Evolutionary conservation across 139 green algal species (phyloP), one percentile per base, ranked within the genome.

Genomic region (Eudorina sp.): DNA sequence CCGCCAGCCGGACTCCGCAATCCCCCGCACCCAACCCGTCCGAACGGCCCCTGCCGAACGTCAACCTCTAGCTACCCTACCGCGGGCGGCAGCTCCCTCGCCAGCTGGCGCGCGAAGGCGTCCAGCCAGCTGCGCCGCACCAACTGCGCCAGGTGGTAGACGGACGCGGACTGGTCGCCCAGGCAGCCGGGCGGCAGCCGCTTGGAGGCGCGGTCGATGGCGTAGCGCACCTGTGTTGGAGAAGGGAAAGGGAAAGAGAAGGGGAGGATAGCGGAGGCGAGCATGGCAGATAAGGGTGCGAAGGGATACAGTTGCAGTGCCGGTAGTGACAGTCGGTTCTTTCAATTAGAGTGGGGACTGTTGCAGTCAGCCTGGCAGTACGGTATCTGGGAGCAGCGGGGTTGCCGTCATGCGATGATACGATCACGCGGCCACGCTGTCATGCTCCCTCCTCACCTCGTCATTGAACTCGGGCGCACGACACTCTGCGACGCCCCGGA

Each of bases 401-500:
- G n/a, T n/a, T n/a, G n/a, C n/a, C n/a, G n/a, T n/a, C n/a, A n/a
- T n/a, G n/a, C n/a, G n/a, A n/a, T n/a, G n/a, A n/a, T n/a, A n/a
- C n/a, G n/a, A n/a, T n/a, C n/a, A n/a, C n/a, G n/a, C n/a, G n/a
- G n/a, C n/a, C n/a, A n/a, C n/a, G n/a, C n/a, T n/a, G n/a, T n/a
- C n/a, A n/a, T n/a, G n/a, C 48, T 55, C 48, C 48, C 48, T 55
- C 48, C 76, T 4, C 51, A 87, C 81, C 45, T 87, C 81, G 34
- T 87, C 81, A 6, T 87, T 66, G 62, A 87, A 87, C 81, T 87
- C 81, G 34, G 81, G 81, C 34, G 81, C 81, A 1, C 81, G 43
- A 45, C 81, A 87, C 45, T n/a, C 41, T 6, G 11, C 45, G 0
- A n/a, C 5, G 8, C 79, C 79, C 1, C 79, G 55, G 40, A 78